Evolutionary conservation across 2,329 filamentous ascomycete species (phyloP).

Genomic region (Ophiostoma sp.): DNA sequence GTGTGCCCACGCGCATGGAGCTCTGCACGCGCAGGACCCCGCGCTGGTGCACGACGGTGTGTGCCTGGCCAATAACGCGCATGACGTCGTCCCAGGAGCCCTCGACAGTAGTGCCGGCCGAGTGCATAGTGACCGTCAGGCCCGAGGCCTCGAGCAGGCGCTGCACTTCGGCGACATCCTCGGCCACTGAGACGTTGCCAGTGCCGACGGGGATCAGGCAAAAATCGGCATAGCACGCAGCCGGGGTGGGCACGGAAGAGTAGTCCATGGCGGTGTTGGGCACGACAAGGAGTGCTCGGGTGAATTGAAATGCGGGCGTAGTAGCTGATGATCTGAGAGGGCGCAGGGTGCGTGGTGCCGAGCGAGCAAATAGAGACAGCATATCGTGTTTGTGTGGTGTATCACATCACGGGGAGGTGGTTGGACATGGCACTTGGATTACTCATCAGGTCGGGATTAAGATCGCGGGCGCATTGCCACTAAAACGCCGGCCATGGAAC

Average conservation of each 20-base stretch:
- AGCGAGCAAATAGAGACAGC: constrained; percentile 4
- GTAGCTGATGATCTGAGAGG: not conserved
- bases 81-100: constrained; percentile 88
- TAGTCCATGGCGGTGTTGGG: constrained; percentile 36
- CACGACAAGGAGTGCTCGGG: not conserved
- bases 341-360: not conserved
- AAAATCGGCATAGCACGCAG: constrained; percentile 79
- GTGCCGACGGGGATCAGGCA: constrained; percentile 90
- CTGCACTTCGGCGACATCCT: constrained; percentile 85
- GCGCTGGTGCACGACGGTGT: constrained; percentile 67
- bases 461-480: not conserved
- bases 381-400: not conserved
- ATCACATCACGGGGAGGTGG: not conserved
- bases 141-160: constrained; percentile 74
- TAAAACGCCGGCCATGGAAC: not conserved
- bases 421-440: not conserved
- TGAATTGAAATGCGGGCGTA: not conserved
- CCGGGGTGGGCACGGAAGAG: constrained; percentile 56
- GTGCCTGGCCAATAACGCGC: constrained; percentile 77
- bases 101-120: constrained; percentile 88
- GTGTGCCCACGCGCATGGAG: constrained; percentile 78
- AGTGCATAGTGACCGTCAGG: constrained; percentile 82
- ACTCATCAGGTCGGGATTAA: not conserved
- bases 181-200: constrained; percentile 65
- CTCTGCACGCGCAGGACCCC: constrained; percentile 81